phyloP scores from a whole-genome alignment of 2,329 filamentous ascomycete genomes.

The Periconia macrospinosa region DNA sequence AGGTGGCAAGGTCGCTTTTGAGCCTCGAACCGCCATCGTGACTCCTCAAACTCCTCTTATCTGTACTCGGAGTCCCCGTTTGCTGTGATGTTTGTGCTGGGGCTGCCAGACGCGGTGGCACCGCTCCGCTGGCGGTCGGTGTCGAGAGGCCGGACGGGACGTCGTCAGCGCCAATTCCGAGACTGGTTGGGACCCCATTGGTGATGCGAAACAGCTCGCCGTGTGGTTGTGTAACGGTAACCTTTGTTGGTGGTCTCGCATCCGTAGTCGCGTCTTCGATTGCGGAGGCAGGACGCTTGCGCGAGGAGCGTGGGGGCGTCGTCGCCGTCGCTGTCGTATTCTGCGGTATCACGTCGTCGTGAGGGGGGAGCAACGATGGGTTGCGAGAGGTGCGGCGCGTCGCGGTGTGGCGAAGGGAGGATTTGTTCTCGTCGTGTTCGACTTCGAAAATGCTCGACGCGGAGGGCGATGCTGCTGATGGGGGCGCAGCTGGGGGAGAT shows the following conservation, averaged over 20 bases:
- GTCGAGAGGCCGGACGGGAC: slow-evolving; percentile 35
- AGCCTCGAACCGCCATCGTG: slow-evolving; percentile 79
- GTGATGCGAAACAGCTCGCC: slow-evolving; percentile 46
- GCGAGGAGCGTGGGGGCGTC: slow-evolving; percentile 24
- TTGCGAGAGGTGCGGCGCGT: slow-evolving; percentile 32
- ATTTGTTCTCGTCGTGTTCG: slow-evolving; percentile 21
- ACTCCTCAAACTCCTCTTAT: slow-evolving; percentile 79
- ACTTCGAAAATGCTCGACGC: neutral
- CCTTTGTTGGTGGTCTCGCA: slow-evolving; percentile 45
- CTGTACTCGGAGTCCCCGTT: slow-evolving; percentile 28
- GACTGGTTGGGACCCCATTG: slow-evolving; percentile 44
- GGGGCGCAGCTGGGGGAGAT: slow-evolving; percentile 21
- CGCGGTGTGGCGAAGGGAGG: slow-evolving; percentile 17
- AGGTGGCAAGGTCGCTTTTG: slow-evolving; percentile 88
- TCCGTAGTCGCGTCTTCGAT: slow-evolving; percentile 26
- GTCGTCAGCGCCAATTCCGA: slow-evolving; percentile 38
- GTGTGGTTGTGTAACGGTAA: slow-evolving; percentile 48
- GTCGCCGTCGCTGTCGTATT: slow-evolving; percentile 18
- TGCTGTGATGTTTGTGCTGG: slow-evolving; percentile 19
- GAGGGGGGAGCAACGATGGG: slow-evolving; percentile 23
- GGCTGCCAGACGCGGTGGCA: slow-evolving; percentile 20
- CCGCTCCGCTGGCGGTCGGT: slow-evolving; percentile 27
- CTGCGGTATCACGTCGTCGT: slow-evolving; percentile 20
- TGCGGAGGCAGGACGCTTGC: slow-evolving; percentile 34
- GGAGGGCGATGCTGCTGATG: neutral